Percentiles rank a stretch among this genome's conserved stretches.
Evolutionary conservation across 2,329 filamentous ascomycete species (phyloP).

Genomic region (Colletotrichum sansevieriae): DNA sequence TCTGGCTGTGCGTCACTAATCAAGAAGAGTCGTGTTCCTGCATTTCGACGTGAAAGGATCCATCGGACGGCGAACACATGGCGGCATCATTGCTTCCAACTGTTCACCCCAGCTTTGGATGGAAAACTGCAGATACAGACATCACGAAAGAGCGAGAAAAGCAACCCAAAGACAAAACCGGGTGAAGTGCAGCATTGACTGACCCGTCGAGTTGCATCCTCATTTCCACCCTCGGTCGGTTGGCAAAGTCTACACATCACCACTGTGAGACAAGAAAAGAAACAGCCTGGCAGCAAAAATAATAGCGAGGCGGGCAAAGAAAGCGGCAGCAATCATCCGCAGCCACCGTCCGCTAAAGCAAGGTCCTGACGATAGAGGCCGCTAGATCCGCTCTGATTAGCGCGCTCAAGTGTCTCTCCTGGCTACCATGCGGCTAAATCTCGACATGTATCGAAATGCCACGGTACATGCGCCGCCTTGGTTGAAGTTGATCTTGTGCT

Average conservation of each 20-base stretch:
- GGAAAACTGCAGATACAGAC: neutral
- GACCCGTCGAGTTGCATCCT: neutral
- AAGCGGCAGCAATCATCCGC: conserved; percentile 33
- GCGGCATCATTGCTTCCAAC: neutral
- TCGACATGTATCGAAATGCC: neutral
- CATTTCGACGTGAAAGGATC: neutral
- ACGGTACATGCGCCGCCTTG: neutral
- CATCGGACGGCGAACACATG: neutral
- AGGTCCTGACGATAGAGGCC: conserved; percentile 19
- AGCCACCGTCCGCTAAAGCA: conserved; percentile 35
- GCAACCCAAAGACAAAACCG: conserved; percentile 5
- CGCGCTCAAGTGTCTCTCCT: conserved; percentile 22
- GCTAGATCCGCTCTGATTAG: conserved; percentile 27
- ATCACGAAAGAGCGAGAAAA: neutral
- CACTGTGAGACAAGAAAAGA: conserved; percentile 23
- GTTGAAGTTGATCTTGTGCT: neutral
- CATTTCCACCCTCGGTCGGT: neutral
- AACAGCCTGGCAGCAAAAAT: neutral
- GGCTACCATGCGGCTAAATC: conserved; percentile 26
- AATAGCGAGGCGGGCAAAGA: conserved; percentile 17
- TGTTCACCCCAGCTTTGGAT: neutral
- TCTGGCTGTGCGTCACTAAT: conserved; percentile 27
- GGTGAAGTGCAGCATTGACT: neutral
- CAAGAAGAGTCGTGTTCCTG: conserved; percentile 26
- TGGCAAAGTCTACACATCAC: conserved; percentile 10